A percentile compares a stretch with the other conserved stretches of the same genome.
Conservation (phyloP, 306 rosid species). For the Dryas drummondii region DNA sequence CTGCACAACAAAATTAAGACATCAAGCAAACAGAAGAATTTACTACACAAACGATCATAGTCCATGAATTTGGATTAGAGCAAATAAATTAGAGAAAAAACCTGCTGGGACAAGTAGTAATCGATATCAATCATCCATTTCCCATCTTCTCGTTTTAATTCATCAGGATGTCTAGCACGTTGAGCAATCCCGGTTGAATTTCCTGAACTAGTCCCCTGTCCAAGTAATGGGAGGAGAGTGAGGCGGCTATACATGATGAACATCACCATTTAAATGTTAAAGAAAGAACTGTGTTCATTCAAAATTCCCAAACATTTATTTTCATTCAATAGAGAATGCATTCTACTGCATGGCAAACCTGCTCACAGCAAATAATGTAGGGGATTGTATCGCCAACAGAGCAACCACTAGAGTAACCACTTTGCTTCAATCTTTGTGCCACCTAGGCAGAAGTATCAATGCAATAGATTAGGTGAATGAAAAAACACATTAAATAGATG, state of each 20-base stretch:
- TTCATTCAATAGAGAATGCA: conserved; percentile 19
- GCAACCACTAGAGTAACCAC: conserved; percentile 81
- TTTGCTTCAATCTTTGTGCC: conserved; percentile 89
- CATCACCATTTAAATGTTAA: conserved; percentile 20
- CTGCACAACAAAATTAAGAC: conserved; percentile 40
- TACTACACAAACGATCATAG: conserved; percentile 2
- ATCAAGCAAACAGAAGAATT: conserved; percentile 26
- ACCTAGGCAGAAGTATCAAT: conserved; percentile 52
- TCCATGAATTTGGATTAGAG: conserved; percentile 5
- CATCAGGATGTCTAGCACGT: conserved; percentile 99
- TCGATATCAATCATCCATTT: conserved; percentile 93
- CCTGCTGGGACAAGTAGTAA: conserved; percentile 96
- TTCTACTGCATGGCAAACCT: conserved; percentile 53
- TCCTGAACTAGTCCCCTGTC: conserved; percentile 68
- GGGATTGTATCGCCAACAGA: conserved; percentile 91
- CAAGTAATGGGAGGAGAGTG: conserved; percentile 25
- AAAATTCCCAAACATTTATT: neutral
- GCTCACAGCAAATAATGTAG: conserved; percentile 84
- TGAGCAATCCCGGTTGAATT: conserved; percentile 68
- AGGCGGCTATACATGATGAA: conserved; percentile 17
- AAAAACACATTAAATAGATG: neutral
- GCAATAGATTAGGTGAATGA: conserved; percentile 21
- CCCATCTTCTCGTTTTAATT: conserved; percentile 83
- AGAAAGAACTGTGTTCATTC: conserved; percentile 10
- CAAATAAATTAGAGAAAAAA: conserved; percentile 15